Conservation (phyloP, 2,329 filamentous ascomycete species). For the Trichoderma sp. region DNA sequence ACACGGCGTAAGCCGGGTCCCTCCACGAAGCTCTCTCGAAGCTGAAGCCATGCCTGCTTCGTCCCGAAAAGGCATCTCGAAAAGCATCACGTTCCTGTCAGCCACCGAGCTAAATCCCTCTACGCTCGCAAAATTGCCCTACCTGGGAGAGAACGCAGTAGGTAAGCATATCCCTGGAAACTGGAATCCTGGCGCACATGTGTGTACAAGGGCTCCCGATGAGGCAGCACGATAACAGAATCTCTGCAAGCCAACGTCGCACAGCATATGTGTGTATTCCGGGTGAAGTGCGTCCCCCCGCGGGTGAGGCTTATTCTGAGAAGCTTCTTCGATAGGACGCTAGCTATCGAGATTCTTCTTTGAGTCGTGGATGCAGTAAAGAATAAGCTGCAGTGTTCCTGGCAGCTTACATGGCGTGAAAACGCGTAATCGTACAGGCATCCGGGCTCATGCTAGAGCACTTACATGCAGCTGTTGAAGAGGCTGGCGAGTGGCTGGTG, state of each 20-base stretch:
- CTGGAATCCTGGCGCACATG: neutral
- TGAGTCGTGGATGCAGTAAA: neutral
- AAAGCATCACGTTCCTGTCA: neutral
- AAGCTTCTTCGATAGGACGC: slow-evolving; percentile 22
- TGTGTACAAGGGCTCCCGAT: neutral
- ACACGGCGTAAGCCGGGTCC: neutral
- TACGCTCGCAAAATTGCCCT: neutral
- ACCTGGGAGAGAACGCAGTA: neutral
- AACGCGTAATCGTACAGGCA: neutral
- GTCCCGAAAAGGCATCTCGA: slow-evolving; percentile 8
- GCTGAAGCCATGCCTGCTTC: neutral
- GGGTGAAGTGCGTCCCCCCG: slow-evolving; percentile 6
- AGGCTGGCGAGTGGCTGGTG: slow-evolving; percentile 4
- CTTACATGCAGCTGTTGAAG: neutral
- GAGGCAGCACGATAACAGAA: slow-evolving; percentile 3
- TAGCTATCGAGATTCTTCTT: neutral
- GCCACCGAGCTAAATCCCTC: neutral
- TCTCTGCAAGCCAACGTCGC: neutral
- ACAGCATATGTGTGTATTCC: neutral
- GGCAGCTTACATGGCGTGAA: neutral
- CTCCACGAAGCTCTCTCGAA: neutral
- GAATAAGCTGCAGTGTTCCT: slow-evolving; percentile 17
- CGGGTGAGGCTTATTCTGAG: slow-evolving; percentile 12
- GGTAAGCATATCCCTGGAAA: neutral
- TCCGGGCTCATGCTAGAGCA: too few relatives aligned